A percentile compares a stretch with the other conserved stretches of the same genome.
These are phyloP conservation scores for Adiantum capillusveneris DNA, from an alignment of 75 land plant species.

Conservation along the genomic window DNA sequence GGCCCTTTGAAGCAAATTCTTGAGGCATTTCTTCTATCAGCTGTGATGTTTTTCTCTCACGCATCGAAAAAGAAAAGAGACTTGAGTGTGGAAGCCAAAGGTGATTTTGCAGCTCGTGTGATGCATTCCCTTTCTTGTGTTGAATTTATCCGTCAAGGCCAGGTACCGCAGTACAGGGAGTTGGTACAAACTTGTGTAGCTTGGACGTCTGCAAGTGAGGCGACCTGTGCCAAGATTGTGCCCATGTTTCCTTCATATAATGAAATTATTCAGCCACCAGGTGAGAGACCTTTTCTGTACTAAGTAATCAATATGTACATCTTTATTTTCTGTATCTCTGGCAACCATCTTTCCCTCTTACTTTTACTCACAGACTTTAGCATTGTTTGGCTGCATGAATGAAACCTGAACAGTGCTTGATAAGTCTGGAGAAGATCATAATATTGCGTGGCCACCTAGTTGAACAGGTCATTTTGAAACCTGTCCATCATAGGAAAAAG, in stretches of 20 bases:
- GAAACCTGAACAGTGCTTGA: too few relatives aligned
- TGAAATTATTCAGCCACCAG: conserved; percentile 40
- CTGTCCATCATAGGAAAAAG: too few relatives aligned
- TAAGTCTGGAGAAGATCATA: too few relatives aligned
- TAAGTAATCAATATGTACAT: too few relatives aligned
- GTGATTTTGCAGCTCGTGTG: conserved; percentile 35
- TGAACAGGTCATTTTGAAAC: too few relatives aligned
- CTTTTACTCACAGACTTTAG: too few relatives aligned
- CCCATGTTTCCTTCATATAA: conserved; percentile 52
- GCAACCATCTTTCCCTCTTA: too few relatives aligned
- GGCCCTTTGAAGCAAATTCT: conserved; percentile 52
- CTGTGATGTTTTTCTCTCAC: conserved; percentile 62
- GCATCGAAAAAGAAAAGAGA: conserved; percentile 44
- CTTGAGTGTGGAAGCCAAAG: conserved; percentile 16
- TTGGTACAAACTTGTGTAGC: conserved; percentile 40
- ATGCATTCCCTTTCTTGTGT: conserved; percentile 72
- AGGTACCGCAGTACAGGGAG: conserved; percentile 66
- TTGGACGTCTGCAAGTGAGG: conserved; percentile 38
- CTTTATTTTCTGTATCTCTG: conserved; percentile 3
- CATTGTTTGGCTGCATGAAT: too few relatives aligned
- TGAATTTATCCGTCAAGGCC: conserved; percentile 65
- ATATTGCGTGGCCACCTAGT: too few relatives aligned
- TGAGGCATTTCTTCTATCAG: conserved; percentile 71
- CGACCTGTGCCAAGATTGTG: conserved; percentile 39
- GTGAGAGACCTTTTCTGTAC: conserved; percentile 13